Base-by-base conservation (phyloP, 2,329 filamentous ascomycete genomes). In the Cyphellophora attinorum region DNA sequence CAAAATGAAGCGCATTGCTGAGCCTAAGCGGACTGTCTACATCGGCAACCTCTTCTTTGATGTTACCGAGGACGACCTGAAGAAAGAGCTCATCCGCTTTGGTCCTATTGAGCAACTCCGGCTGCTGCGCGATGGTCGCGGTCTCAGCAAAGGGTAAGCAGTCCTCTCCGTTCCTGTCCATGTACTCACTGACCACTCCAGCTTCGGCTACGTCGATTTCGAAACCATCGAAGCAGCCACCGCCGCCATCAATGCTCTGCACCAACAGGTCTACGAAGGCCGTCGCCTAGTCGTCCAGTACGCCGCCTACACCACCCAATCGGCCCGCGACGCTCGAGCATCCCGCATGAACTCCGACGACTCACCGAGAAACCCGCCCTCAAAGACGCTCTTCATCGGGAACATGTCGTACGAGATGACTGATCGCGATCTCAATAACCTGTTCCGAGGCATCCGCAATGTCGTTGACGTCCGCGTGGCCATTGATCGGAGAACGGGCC, bases 361-460 rank as follows among this genome's bases (percentile, higher is more conserved):
- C 32, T 35, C 4, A 14, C 29, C 41, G 3, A 29, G 37, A 12
- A 65, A 64, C 49, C 48, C 61, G 27, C 76, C 78, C 3, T 71
- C 72, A 33, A 74, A 70, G 52, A 83, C 79, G 2, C 62, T 93
- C 19, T 93, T 81, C 65, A 74, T 94, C 48, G 85, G 85, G 47
- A 91, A 91, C 64, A 76, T 94, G 60, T 78, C 83, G 8, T 91
- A 82, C 54, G 82, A 93, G 61, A 81, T 88, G 64, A 82, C 81
- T 6, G 85, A 93, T 53, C 73, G 74, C 35, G 85, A 93, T 51
- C 67, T 94, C 35, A 86, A 88, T 60, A 69, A 76, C 34, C 60
- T 93, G 16, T 89, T 93, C 70, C 65, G 70, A 38, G 70, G 75
- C 15, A 66, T 93, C 40, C 64, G 70, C 32, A 80, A 83, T 55